A percentile compares a stretch with the other conserved stretches of the same genome.
Evolutionary conservation across 164 flowering plant genomes (phyloP).

Genomic region (Magnolia sinica): DNA sequence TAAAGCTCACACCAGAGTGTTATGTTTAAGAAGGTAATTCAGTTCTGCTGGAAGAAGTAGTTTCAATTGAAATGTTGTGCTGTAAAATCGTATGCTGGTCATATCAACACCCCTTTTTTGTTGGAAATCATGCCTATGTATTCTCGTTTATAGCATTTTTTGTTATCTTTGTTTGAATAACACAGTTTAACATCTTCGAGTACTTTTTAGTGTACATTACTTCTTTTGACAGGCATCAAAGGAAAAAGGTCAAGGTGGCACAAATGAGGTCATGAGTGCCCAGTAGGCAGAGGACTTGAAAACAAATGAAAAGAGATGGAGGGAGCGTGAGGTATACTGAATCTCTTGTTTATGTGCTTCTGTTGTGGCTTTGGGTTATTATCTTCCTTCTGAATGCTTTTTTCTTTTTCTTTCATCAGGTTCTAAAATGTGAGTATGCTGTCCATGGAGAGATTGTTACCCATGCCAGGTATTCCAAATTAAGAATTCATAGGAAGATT

Average conservation of each 20-base stretch:
- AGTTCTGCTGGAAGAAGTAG: not conserved
- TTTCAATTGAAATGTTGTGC: not conserved
- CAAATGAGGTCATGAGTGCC: constrained; percentile 68
- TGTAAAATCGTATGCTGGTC: not conserved
- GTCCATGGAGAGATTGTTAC: too few relatives aligned
- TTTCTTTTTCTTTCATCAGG: too few relatives aligned
- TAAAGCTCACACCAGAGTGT: not conserved
- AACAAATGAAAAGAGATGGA: constrained; percentile 75
- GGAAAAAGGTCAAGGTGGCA: constrained; percentile 34
- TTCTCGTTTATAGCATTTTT: not conserved
- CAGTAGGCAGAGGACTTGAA: constrained; percentile 77
- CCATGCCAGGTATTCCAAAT: too few relatives aligned
- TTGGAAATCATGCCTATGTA: not conserved
- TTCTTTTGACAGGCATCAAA: constrained; percentile 38
- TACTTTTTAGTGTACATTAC: not conserved
- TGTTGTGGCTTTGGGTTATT: too few relatives aligned
- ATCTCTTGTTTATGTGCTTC: too few relatives aligned
- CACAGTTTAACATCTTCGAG: not conserved
- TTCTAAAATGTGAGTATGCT: too few relatives aligned
- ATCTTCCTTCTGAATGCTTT: too few relatives aligned
- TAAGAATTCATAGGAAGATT: too few relatives aligned
- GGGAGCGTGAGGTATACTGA: constrained; percentile 71
- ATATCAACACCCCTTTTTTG: not conserved
- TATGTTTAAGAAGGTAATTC: not conserved
- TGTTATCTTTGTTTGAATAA: not conserved